Conservation (phyloP, 2,329 filamentous ascomycete genomes). For the Neopestalotiopsis sp. region DNA sequence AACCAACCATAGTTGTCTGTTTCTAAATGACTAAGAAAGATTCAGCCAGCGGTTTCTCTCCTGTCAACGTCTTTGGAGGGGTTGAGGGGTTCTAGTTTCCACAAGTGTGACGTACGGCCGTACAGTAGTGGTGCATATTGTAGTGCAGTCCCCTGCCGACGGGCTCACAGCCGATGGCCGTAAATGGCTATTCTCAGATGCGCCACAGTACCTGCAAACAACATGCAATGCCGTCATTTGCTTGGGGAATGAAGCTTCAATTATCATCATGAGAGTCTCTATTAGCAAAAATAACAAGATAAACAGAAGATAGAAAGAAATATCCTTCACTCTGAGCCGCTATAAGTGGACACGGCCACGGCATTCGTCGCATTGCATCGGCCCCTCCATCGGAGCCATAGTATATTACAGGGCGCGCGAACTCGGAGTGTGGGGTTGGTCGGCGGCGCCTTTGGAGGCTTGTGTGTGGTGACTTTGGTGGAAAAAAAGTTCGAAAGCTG, state of each 20-base stretch:
- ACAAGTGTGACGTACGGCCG: constrained; percentile 3
- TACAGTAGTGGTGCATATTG: neutral
- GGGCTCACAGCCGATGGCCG: neutral
- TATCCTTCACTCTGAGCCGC: neutral
- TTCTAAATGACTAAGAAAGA: neutral
- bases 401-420: neutral
- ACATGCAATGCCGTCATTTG: neutral
- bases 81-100: neutral
- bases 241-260: neutral
- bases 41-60: neutral
- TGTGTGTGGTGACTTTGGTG: neutral
- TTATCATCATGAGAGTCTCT: neutral
- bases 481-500: constrained; percentile 9
- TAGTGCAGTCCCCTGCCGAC: too few relatives aligned
- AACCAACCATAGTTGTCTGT: neutral
- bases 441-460: neutral
- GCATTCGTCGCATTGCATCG: neutral
- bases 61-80: neutral
- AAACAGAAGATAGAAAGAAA: neutral
- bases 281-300: neutral
- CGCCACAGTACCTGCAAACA: neutral
- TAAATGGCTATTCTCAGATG: neutral
- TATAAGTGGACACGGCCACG: neutral
- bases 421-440: neutral
- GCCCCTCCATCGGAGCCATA: neutral